phyloP scores from a whole-genome alignment of 805 yeast genomes.

The Wickerhamiella sergipiensis region DNA sequence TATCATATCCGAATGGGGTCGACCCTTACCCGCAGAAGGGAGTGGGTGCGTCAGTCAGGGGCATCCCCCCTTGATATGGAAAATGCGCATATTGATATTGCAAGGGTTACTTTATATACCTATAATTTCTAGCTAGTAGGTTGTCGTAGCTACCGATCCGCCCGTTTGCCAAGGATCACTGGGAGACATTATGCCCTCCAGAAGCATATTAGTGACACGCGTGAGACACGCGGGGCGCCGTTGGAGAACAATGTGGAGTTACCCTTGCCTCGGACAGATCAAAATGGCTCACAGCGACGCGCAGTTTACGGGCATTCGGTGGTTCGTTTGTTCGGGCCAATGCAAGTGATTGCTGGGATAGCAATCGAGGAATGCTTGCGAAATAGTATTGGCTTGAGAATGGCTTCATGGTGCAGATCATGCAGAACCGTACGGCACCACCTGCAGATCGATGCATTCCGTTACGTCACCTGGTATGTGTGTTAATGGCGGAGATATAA shows the following conservation, averaged over 20 bases:
- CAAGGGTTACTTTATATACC: too few relatives aligned
- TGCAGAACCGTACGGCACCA: background rate
- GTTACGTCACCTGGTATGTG: background rate
- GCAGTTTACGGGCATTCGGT: too few relatives aligned
- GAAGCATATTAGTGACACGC: background rate
- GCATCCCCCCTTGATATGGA: background rate
- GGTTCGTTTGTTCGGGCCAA: too few relatives aligned
- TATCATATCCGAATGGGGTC: background rate
- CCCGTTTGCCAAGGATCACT: too few relatives aligned
- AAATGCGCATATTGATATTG: background rate
- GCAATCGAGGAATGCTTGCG: too few relatives aligned
- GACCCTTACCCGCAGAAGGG: background rate
- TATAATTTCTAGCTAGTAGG: too few relatives aligned
- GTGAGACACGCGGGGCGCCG: background rate
- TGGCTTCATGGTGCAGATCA: too few relatives aligned
- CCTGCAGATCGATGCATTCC: background rate
- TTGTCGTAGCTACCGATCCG: too few relatives aligned
- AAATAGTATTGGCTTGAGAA: too few relatives aligned
- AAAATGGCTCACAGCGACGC: background rate
- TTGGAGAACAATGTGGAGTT: background rate
- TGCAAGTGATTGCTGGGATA: too few relatives aligned
- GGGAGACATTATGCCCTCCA: too few relatives aligned
- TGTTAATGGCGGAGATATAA: background rate
- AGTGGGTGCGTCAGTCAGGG: background rate
- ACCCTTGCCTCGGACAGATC: background rate